Evolutionary conservation across 306 rosid genomes (phyloP).

Genomic region (Citrullus colocynthis): DNA sequence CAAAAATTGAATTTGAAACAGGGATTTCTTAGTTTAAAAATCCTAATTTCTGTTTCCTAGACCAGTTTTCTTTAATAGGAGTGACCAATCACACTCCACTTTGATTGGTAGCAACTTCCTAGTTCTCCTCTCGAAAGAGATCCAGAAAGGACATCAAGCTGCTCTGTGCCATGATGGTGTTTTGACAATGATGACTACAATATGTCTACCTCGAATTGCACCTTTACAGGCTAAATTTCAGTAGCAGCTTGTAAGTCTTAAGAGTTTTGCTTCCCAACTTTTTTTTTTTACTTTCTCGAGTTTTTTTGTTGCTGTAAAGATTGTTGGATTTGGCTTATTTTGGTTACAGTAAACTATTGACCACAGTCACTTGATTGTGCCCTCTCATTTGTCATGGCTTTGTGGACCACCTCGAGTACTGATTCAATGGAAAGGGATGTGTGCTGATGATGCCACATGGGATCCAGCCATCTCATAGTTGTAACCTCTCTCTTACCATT

Average conservation of each 20-base stretch:
- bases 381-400: neutral
- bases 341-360: neutral
- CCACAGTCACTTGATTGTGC: neutral
- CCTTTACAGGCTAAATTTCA: neutral
- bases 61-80: too few species aligned
- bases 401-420: neutral
- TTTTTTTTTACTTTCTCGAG: neutral
- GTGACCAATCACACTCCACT: too few species aligned
- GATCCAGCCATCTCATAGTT: neutral
- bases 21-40: too few species aligned
- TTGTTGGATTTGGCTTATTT: neutral
- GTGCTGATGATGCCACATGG: neutral
- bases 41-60: too few species aligned
- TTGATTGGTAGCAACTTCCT: too few species aligned
- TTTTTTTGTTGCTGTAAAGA: neutral
- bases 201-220: neutral
- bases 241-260: neutral
- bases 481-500: neutral
- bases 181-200: too few species aligned
- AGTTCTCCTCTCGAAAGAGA: too few species aligned
- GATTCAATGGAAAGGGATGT: constrained; percentile 5
- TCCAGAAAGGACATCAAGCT: too few species aligned
- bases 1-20: too few species aligned
- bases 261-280: neutral
- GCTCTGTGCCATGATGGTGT: too few species aligned